Percentiles rank a stretch among this genome's conserved stretches.
These are phyloP conservation scores for Withania somnifera DNA, from an alignment of 305 asterid genomes.

Conservation along the genomic window DNA sequence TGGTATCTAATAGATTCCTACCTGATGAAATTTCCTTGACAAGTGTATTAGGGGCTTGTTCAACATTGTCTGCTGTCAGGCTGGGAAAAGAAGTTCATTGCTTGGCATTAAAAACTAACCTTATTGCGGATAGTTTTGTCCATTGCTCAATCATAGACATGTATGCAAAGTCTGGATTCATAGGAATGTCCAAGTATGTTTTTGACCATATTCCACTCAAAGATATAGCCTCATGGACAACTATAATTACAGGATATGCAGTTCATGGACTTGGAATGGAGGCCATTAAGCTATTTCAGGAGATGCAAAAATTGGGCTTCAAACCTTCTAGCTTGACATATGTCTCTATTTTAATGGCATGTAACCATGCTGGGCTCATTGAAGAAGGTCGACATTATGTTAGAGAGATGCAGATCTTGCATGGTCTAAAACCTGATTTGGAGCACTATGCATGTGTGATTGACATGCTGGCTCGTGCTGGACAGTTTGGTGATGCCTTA, in stretches of 20 bases:
- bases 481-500: conserved; percentile 17
- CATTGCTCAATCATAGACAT: conserved; percentile 19
- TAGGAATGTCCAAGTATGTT: conserved; percentile 10
- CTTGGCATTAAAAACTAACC: conserved; percentile 14
- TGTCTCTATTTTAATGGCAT: conserved; percentile 17
- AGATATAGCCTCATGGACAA: conserved; percentile 15
- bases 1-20: conserved; percentile 9
- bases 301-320: conserved; percentile 9
- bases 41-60: conserved; percentile 17
- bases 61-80: conserved; percentile 15
- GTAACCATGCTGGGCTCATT: conserved; percentile 22
- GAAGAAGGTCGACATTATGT: conserved; percentile 19
- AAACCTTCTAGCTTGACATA: conserved; percentile 17
- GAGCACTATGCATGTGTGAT: conserved; percentile 23
- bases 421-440: conserved; percentile 13
- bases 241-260: conserved; percentile 20
- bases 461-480: conserved; percentile 29
- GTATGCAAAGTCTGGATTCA: conserved; percentile 23
- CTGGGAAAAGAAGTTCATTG: conserved; percentile 24
- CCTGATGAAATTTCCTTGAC: conserved; percentile 12
- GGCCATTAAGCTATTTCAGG: conserved; percentile 10
- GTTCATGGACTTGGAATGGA: conserved; percentile 23
- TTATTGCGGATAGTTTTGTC: conserved; percentile 10
- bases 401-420: conserved; percentile 14
- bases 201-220: conserved; percentile 11